Evolutionary conservation across 768 basidiomycete species (phyloP).

Genomic region (Lentinula lateritia): DNA sequence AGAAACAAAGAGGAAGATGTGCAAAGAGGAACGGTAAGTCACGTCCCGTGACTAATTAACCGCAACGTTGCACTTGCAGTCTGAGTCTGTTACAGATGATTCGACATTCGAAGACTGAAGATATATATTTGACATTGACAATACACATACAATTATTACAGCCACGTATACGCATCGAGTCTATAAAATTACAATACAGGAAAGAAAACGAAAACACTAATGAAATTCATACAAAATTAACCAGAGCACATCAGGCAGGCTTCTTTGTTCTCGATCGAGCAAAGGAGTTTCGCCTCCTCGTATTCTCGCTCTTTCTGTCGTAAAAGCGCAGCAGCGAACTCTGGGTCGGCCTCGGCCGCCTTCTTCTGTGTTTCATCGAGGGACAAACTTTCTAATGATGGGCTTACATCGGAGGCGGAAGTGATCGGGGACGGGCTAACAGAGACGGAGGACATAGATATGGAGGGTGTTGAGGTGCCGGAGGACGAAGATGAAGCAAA

Average conservation of each 20-base stretch:
- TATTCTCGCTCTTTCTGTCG: slow-evolving; percentile 67
- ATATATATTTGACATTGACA: background rate
- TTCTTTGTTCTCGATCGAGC: slow-evolving; percentile 91
- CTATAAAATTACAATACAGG: background rate
- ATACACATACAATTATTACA: background rate
- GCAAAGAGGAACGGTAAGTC: background rate
- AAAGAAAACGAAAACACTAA: too few relatives aligned
- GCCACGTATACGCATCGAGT: background rate
- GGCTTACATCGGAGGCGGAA: slow-evolving; percentile 19
- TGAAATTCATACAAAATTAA: slow-evolving; percentile 19
- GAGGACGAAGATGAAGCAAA: slow-evolving; percentile 13
- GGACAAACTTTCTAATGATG: slow-evolving; percentile 27
- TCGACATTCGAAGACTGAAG: background rate
- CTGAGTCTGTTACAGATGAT: too few relatives aligned
- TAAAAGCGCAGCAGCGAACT: slow-evolving; percentile 74
- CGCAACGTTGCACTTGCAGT: too few relatives aligned
- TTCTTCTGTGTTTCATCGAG: slow-evolving; percentile 44
- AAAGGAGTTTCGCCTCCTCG: slow-evolving; percentile 77
- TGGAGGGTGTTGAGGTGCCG: slow-evolving; percentile 22
- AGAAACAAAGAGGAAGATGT: background rate
- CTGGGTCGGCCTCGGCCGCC: slow-evolving; percentile 59
- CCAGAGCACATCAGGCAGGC: slow-evolving; percentile 92
- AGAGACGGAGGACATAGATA: slow-evolving; percentile 20
- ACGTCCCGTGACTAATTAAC: background rate
- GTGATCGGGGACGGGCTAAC: slow-evolving; percentile 18